phyloP scores from a whole-genome alignment of 768 basidiomycete species.

The Heimioporus sp. region DNA sequence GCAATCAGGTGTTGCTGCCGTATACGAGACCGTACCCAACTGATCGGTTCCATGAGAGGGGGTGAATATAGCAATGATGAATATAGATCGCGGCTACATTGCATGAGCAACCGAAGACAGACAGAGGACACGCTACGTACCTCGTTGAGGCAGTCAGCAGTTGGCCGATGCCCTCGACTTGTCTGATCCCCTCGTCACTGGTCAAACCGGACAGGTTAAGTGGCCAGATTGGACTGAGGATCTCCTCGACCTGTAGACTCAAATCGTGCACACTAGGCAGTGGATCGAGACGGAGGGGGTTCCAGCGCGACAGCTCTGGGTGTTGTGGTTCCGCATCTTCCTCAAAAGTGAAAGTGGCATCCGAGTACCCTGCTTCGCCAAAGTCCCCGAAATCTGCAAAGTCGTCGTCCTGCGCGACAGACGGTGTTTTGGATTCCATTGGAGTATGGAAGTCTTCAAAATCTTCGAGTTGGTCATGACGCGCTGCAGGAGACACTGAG shows the following conservation, averaged over 20 bases:
- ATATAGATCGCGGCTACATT: conserved; percentile 72
- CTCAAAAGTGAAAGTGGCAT: conserved; percentile 38
- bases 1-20: conserved; percentile 88
- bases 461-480: conserved; percentile 47
- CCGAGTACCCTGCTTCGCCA: conserved; percentile 54
- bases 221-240: conserved; percentile 68
- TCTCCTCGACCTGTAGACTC: conserved; percentile 58
- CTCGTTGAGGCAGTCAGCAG: conserved; percentile 74
- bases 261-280: conserved; percentile 57
- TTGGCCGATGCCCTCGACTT: conserved; percentile 79
- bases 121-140: conserved; percentile 36
- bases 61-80: conserved; percentile 67
- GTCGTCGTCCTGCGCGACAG: conserved; percentile 57
- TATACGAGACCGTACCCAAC: conserved; percentile 92
- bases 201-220: conserved; percentile 50
- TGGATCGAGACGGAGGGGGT: conserved; percentile 62
- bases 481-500: conserved; percentile 19
- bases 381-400: conserved; percentile 90
- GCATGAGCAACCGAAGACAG: conserved; percentile 23
- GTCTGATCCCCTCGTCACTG: conserved; percentile 70
- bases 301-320: conserved; percentile 54
- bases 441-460: conserved; percentile 52
- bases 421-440: conserved; percentile 42
- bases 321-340: conserved; percentile 23
- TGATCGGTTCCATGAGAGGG: conserved; percentile 79